Evolutionary conservation across 345 rosid genomes (phyloP), one percentile per base, ranked within the genome.

Genomic region (Euphorbia lathyris): DNA sequence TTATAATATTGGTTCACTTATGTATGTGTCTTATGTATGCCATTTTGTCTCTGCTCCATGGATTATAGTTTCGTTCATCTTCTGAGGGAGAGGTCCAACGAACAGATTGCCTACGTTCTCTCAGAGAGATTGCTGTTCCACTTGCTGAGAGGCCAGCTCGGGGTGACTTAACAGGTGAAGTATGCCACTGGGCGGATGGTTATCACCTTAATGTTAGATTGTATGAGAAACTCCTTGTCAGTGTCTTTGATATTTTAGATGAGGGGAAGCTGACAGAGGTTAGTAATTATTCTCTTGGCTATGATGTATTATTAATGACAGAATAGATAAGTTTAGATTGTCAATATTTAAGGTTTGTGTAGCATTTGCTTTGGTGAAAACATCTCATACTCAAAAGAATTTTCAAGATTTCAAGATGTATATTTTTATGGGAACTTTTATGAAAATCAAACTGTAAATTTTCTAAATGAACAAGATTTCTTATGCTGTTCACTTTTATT

Each of bases 111-210:
- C 73, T 95, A 82, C 86, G 93, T 82, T 83, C 96, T 74, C 94
- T 92, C 29, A 88, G 84, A 83, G 97, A 92, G 70, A 84, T 90
- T 81, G 92, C 92, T 68, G 81, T 80, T 71, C 89, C 93, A 82
- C 94, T 95, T 84, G 96, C 99, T 70, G 97, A 92, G 86, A 90
- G 97, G 77, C 97, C 98, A 14, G 97, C 97, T 52, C 91, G 93
- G 60, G 97, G 96, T 80, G 99, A 95, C 85, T 86, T 92, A 80
- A 90, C 99, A 47, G 99, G 99, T 77, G 96, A 92, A 88, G 91
- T 95, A 47, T 90, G 96, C 88, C 99, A 95, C 71, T 92, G 97
- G 99, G 97, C 96, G 55, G 99, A 95, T 88, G 97, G 98, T 38
- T 92, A 92, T 78, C 97, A 87, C 83, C 81, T 95, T 71, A 95